Percentiles rank a stretch among this genome's conserved stretches.
phyloP scores from a whole-genome alignment of 2,329 filamentous ascomycete genomes.

The Neurospora sp. region DNA sequence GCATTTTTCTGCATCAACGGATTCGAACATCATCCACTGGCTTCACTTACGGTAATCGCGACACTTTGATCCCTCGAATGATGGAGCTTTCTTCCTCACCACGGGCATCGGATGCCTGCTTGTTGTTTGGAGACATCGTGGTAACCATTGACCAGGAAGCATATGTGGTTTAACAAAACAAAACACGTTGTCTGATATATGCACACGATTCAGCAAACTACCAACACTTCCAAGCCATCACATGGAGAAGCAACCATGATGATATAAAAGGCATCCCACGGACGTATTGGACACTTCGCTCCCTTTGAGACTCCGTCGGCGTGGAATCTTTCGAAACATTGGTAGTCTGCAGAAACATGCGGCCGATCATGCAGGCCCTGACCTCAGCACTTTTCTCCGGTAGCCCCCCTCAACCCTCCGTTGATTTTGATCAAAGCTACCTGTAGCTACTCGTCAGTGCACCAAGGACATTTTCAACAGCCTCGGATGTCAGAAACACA shows the following conservation, averaged over 20 bases:
- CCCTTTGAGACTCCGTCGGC: neutral
- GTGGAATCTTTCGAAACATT: neutral
- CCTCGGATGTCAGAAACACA: too few relatives aligned
- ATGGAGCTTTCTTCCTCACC: neutral
- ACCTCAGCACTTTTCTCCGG: neutral
- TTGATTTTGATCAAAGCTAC: too few relatives aligned
- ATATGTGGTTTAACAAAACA: neutral
- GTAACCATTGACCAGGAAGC: neutral
- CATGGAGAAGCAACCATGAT: neutral
- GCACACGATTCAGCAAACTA: neutral
- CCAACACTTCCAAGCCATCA: neutral
- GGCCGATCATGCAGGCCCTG: neutral
- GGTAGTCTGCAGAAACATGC: neutral
- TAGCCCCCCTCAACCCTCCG: too few relatives aligned
- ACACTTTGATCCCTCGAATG: neutral
- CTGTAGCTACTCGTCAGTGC: too few relatives aligned
- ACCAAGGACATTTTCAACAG: too few relatives aligned
- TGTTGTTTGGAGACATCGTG: neutral
- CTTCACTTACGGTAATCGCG: neutral
- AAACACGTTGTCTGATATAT: neutral
- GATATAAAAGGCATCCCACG: neutral
- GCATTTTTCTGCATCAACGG: neutral
- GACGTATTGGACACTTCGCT: neutral
- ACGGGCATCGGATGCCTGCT: neutral
- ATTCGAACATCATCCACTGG: neutral